Percentiles rank a stretch among this genome's conserved stretches.
Conservation (phyloP, 345 rosid species). For the Salix arbutifolia region DNA sequence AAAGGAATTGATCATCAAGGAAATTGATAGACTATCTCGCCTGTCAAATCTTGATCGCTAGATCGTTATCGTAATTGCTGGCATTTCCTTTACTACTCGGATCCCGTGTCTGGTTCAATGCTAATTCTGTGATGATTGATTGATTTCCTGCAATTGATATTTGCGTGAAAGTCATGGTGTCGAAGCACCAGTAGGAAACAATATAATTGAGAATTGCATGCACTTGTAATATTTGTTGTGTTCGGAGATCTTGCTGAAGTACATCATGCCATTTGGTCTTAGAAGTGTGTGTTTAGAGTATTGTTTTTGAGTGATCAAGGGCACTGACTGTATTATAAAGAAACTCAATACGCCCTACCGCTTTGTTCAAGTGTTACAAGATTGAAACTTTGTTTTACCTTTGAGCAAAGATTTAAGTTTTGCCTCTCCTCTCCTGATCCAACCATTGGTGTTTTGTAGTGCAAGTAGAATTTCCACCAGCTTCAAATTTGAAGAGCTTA, state of each 20-base stretch:
- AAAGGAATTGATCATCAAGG: constrained; percentile 82
- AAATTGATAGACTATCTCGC: constrained; percentile 58
- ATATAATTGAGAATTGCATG: too few species aligned
- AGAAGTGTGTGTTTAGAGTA: not conserved
- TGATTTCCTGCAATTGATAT: not conserved
- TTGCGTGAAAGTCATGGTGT: not conserved
- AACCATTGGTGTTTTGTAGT: not conserved
- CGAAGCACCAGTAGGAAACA: not conserved
- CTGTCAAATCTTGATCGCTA: constrained; percentile 36
- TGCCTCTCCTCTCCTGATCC: not conserved
- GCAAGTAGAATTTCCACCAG: not conserved
- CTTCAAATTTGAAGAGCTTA: not conserved
- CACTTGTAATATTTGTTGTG: not conserved
- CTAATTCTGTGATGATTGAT: not conserved
- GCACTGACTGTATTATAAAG: not conserved
- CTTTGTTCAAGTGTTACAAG: not conserved
- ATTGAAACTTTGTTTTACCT: not conserved
- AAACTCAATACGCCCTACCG: not conserved
- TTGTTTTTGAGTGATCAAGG: not conserved
- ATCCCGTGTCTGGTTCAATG: not conserved
- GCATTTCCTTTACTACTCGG: not conserved
- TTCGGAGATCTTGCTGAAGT: not conserved
- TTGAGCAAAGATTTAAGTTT: not conserved
- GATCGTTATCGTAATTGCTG: not conserved
- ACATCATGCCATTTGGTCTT: not conserved